Conservation (phyloP, 148 eudicot species). For the Agrostemma githago region DNA sequence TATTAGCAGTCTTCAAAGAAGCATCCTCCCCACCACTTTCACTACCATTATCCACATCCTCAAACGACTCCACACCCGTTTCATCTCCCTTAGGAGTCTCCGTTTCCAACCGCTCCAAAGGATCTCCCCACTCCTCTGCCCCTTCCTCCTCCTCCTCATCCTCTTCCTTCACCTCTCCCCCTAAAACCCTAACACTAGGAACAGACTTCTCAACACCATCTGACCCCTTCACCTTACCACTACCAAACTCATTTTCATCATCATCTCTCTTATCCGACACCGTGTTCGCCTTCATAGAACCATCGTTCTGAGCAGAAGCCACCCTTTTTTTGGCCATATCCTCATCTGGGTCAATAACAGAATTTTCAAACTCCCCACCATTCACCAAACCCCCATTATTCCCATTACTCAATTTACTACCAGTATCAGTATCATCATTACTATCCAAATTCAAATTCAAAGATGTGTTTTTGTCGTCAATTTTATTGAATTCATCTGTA, state of each 20-base stretch:
- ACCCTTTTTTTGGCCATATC: conserved; percentile 13
- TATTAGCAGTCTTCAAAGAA: conserved; percentile 7
- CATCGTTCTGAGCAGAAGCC: conserved; percentile 24
- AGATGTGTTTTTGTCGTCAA: conserved; percentile 8
- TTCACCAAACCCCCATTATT: conserved; percentile 44
- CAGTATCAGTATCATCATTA: not conserved
- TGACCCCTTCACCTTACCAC: conserved; percentile 1
- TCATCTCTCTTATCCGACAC: conserved; percentile 26
- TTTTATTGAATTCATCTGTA: not conserved
- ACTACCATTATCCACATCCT: conserved; percentile 18
- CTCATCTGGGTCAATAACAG: conserved; percentile 29
- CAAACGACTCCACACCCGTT: not conserved
- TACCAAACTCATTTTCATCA: conserved; percentile 5
- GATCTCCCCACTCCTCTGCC: conserved; percentile 18
- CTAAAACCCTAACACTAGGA: conserved; percentile 27
- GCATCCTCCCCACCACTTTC: conserved; percentile 17
- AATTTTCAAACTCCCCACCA: conserved; percentile 45
- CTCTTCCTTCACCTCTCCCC: conserved; percentile 16
- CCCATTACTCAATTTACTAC: conserved; percentile 20
- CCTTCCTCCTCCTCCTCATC: conserved; percentile 23
- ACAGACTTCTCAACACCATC: conserved; percentile 19
- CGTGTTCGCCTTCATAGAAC: conserved; percentile 17
- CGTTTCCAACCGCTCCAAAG: conserved; percentile 10
- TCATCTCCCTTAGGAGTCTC: conserved; percentile 9
- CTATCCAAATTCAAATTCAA: conserved; percentile 6